Evolutionary conservation across 1,139 yeast genomes (phyloP), one percentile per base, ranked within the genome.

Genomic region (Diutina mesorugosa): DNA sequence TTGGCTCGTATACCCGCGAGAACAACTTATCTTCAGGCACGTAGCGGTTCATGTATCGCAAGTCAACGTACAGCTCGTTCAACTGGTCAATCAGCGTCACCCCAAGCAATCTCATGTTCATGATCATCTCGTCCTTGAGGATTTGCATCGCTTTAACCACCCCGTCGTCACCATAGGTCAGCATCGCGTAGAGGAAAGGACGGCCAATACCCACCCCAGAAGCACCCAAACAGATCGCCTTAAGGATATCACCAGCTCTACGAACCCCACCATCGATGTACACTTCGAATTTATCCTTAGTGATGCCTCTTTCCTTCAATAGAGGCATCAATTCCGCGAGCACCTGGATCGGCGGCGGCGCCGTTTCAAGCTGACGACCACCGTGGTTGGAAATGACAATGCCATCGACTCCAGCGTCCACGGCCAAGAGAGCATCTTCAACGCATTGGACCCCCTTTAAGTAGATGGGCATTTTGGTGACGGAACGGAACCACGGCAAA

Each of bases 11-110:
- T n/a, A 72, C 76, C 7, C 63, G 61, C 12, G 67, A 63, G 59
- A 71, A 75, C 55, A 75, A 65, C 58, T 66, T 69, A 58, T 75
- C 79, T 46, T 70, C 74, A 0, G 77, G 71, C 16, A 70, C 66
- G 55, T 58, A 62, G 32, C 69, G 56, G 55, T 55, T 56, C 35
- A 45, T 38, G 51, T 46, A 51, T 53, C 50, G 21, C 57, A 57
- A 54, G 38, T 57, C 58, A 12, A 57, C 55, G 21, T 51, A 57
- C 18, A 28, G 26, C 46, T 57, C 59, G 51, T 59, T 47, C 57
- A 58, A 55, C 41, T 58, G 55, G 16, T 47, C 54, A 30, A 58
- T 26, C 32, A 38, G 32, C 35, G 50, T 54, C 28, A 46, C 55
- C 18, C 55, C 55, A 32, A 54, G 46, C 28, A 54, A 32, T 7